These are phyloP conservation scores for Rhynchospora pubera DNA, from an alignment of 176 grass and related monocot species.

Conservation along the genomic window DNA sequence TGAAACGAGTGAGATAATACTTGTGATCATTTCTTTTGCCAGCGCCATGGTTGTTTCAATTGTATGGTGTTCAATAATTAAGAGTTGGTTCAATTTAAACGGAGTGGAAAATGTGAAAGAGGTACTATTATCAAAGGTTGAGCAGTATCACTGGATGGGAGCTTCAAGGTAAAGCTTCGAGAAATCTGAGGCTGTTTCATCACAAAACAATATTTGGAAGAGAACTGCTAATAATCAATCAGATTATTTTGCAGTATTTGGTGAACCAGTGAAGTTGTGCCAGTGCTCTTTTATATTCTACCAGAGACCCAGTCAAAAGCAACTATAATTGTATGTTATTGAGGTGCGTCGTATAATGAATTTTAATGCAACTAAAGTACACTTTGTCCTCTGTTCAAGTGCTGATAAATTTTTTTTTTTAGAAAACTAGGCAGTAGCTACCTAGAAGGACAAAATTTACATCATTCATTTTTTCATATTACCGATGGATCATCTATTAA, in stretches of 20 bases:
- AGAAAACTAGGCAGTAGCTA: no score
- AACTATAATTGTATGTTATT: background rate
- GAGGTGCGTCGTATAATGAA: no score
- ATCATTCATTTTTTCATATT: no score
- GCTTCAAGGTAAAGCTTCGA: background rate
- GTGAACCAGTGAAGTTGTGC: background rate
- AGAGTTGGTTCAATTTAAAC: background rate
- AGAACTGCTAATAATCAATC: background rate
- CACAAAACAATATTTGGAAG: background rate
- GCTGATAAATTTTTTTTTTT: no score
- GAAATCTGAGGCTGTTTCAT: slow-evolving; percentile 11
- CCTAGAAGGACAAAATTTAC: no score
- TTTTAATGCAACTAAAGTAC: no score
- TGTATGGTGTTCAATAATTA: background rate
- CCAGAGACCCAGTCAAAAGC: background rate
- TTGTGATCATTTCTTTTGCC: background rate
- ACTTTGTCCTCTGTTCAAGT: no score
- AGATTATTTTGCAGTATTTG: background rate
- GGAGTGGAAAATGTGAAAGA: background rate
- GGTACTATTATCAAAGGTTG: background rate
- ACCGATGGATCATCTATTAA: no score
- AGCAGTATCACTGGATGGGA: background rate
- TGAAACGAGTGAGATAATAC: background rate
- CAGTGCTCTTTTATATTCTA: background rate
- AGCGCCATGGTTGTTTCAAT: background rate